A percentile compares a stretch with the other conserved stretches of the same genome.
Conservation (phyloP, 768 basidiomycete species). For the Pleurotus giganteus region DNA sequence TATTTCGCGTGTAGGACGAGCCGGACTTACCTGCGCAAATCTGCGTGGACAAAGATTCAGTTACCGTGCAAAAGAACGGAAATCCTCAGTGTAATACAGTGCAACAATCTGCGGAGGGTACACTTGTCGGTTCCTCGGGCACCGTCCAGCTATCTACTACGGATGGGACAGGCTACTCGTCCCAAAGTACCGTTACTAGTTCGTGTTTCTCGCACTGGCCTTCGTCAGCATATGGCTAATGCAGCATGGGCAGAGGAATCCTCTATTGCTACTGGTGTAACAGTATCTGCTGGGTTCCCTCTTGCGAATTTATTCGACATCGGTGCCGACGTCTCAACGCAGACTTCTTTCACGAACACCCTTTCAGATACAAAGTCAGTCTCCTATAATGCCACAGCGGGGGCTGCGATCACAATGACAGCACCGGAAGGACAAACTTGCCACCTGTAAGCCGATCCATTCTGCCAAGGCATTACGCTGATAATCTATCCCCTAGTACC, state of each 20-base stretch:
- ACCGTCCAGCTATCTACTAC: neutral
- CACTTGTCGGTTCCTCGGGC: neutral
- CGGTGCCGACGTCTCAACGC: neutral
- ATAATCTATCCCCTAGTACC: neutral
- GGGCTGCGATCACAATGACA: neutral
- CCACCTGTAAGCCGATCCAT: neutral
- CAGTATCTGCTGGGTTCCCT: neutral
- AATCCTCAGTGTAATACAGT: neutral
- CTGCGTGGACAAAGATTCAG: neutral
- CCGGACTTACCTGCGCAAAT: neutral
- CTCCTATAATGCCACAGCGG: neutral
- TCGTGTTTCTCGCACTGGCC: neutral
- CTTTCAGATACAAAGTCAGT: neutral
- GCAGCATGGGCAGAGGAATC: neutral
- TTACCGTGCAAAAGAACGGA: neutral
- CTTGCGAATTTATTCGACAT: neutral
- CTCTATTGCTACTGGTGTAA: neutral
- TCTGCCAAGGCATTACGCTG: neutral
- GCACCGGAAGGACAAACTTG: neutral
- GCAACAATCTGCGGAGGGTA: neutral
- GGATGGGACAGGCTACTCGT: neutral
- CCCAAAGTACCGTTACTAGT: neutral
- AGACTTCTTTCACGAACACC: neutral
- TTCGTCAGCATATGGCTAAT: neutral
- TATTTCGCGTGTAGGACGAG: neutral